phyloP scores from a whole-genome alignment of 73 alveolate genomes.

The Uronychia setigera region DNA sequence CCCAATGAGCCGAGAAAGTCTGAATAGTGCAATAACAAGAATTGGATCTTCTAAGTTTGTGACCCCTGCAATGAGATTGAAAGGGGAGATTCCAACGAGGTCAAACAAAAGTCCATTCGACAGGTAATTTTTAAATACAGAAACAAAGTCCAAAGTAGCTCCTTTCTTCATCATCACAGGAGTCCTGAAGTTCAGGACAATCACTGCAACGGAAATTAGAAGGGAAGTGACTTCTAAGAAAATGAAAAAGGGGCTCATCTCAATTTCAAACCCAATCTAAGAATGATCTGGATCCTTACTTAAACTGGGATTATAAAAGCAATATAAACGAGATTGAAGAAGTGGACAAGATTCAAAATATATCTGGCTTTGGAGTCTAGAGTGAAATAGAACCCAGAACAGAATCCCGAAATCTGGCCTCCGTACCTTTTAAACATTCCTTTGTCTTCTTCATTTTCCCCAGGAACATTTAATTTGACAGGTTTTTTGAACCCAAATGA shows the following conservation, averaged over 20 bases:
- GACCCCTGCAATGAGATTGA: constrained; percentile 49
- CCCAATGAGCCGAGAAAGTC: constrained; percentile 41
- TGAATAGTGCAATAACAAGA: constrained; percentile 4
- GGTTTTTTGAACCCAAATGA: background rate
- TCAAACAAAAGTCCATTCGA: constrained; percentile 53
- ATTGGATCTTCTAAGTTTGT: constrained; percentile 22
- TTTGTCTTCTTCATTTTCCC: background rate
- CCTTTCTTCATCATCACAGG: constrained; percentile 51
- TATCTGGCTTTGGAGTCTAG: constrained; percentile 14
- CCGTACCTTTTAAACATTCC: background rate
- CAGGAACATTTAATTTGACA: background rate
- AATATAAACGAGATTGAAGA: constrained; percentile 39
- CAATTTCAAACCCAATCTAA: constrained; percentile 36
- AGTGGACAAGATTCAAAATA: constrained; percentile 28
- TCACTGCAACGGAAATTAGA: constrained; percentile 5
- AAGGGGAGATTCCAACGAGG: constrained; percentile 59
- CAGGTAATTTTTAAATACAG: constrained; percentile 22
- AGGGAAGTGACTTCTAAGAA: constrained; percentile 36
- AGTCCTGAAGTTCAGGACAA: constrained; percentile 48
- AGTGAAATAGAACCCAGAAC: background rate
- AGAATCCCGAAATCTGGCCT: background rate
- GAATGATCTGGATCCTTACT: background rate
- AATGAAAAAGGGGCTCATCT: background rate
- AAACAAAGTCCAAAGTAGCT: constrained; percentile 14
- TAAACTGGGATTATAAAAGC: constrained; percentile 56